Conservation (phyloP, 2,329 filamentous ascomycete species). For the Juglanconis sp. region DNA sequence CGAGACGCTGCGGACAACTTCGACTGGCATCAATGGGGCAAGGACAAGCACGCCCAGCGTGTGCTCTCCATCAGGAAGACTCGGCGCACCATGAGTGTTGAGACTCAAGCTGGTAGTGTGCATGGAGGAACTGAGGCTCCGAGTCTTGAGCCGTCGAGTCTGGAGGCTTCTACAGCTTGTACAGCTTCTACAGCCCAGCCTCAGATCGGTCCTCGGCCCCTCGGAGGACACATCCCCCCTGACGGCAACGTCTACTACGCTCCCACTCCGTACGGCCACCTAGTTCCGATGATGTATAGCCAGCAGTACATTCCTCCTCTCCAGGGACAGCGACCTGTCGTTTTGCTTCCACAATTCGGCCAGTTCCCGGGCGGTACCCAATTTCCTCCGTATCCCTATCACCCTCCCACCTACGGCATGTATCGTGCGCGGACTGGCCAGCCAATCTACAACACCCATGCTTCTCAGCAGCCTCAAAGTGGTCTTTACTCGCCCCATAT, state of each 20-base stretch:
- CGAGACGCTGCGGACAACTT: neutral
- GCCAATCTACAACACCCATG: neutral
- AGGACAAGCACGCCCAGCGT: neutral
- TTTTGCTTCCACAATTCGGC: neutral
- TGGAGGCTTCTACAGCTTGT: neutral
- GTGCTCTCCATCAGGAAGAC: neutral
- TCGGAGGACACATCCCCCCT: neutral
- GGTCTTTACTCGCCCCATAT: neutral
- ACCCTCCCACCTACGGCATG: neutral
- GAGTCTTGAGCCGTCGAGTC: neutral
- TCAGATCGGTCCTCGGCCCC: neutral
- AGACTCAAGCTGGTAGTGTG: no score
- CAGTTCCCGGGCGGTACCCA: neutral
- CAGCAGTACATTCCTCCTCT: neutral
- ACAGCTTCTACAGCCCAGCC: no score
- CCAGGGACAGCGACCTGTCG: neutral
- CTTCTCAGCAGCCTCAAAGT: neutral
- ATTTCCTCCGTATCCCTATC: neutral
- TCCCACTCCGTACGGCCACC: neutral
- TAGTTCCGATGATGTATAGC: neutral
- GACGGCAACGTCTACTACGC: neutral
- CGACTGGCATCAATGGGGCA: neutral
- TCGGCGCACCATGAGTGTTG: no score
- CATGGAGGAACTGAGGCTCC: neutral
- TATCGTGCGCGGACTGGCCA: neutral